These are phyloP conservation scores for Ulmus americana DNA, from an alignment of 331 rosid genomes.

Conservation along the genomic window DNA sequence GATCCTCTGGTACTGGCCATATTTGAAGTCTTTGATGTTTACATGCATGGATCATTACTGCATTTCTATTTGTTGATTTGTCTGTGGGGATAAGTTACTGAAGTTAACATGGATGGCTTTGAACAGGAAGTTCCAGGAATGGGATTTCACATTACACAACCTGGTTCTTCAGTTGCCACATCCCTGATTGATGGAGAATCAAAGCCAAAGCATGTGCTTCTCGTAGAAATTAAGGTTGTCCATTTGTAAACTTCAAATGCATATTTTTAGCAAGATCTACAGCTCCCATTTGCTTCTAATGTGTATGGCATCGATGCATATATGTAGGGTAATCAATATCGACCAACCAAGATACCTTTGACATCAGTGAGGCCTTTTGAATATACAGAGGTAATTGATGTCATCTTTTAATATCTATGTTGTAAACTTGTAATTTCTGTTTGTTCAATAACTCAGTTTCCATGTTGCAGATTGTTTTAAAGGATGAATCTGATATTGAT, in stretches of 20 bases:
- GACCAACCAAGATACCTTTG: constrained; percentile 94
- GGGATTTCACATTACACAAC: constrained; percentile 99
- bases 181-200: constrained; percentile 98
- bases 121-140: constrained; percentile 93
- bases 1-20: constrained; percentile 69
- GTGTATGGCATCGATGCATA: constrained; percentile 22
- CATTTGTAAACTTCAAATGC: constrained; percentile 11
- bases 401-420: constrained; percentile 11
- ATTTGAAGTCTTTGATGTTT: neutral
- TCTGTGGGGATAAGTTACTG: constrained; percentile 5
- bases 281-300: neutral
- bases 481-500: constrained; percentile 72
- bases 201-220: constrained; percentile 92
- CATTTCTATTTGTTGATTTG: neutral
- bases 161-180: constrained; percentile 98
- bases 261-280: constrained; percentile 20
- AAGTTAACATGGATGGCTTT: constrained; percentile 26
- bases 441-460: constrained; percentile 4
- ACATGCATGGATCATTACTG: neutral
- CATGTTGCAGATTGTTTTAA: constrained; percentile 54
- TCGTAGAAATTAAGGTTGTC: constrained; percentile 87
- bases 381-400: constrained; percentile 67
- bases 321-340: constrained; percentile 85
- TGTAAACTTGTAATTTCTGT: constrained; percentile 5
- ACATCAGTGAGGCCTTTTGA: constrained; percentile 90